Evolutionary conservation across 73 alveolate genomes (phyloP).

Genomic region (Stentor roeselii): DNA sequence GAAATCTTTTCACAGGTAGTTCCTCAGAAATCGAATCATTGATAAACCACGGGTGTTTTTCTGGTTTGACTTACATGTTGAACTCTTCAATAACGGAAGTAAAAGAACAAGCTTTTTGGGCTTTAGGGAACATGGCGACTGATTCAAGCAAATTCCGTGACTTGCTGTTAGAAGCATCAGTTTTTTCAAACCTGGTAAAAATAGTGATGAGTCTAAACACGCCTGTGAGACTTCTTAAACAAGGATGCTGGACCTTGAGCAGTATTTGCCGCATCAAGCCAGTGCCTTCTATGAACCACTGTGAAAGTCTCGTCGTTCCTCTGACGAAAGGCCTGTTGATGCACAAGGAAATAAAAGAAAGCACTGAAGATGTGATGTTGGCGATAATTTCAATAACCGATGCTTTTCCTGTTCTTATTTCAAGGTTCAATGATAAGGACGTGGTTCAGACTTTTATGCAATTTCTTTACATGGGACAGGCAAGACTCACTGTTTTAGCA

Average conservation of each 20-base stretch:
- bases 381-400: neutral
- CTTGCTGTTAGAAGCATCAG: neutral
- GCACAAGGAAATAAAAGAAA: neutral
- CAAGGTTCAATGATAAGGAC: no score
- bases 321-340: neutral
- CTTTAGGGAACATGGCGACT: neutral
- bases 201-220: neutral
- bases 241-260: neutral
- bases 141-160: neutral
- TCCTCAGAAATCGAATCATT: neutral
- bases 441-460: neutral
- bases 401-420: no score
- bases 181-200: no score
- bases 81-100: neutral
- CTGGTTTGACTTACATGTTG: neutral
- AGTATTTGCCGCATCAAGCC: neutral
- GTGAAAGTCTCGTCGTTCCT: neutral
- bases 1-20: neutral
- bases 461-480: neutral
- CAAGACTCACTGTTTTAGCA: neutral
- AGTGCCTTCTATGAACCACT: neutral
- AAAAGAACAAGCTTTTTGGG: neutral
- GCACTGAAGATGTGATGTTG: neutral
- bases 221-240: neutral
- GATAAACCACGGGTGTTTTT: neutral